phyloP scores from a whole-genome alignment of 2,329 filamentous ascomycete genomes.

The Westerdykella sp. region DNA sequence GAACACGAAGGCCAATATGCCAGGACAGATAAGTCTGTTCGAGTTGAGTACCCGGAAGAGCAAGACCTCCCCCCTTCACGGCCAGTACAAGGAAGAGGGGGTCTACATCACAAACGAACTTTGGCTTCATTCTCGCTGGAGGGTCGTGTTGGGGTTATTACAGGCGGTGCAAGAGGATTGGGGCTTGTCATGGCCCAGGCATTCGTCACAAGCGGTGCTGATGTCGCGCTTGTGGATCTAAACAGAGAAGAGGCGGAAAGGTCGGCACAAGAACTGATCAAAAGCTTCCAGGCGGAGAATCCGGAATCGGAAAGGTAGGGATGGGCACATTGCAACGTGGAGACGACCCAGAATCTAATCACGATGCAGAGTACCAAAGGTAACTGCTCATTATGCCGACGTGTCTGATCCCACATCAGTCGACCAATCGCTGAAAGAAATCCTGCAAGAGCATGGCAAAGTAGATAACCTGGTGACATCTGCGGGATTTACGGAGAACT shows the following conservation, averaged over 20 bases:
- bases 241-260: constrained; percentile 82
- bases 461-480: constrained; percentile 91
- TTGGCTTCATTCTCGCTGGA: constrained; percentile 82
- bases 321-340: neutral
- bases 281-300: constrained; percentile 72
- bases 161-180: constrained; percentile 81
- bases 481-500: constrained; percentile 96
- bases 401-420: constrained; percentile 78
- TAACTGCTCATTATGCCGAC: constrained; percentile 86
- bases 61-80: constrained; percentile 63
- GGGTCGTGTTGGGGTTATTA: constrained; percentile 76
- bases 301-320: constrained; percentile 63
- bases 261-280: constrained; percentile 67
- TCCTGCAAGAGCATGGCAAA: constrained; percentile 66
- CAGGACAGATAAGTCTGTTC: constrained; percentile 71
- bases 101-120: constrained; percentile 77
- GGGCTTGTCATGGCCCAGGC: constrained; percentile 92
- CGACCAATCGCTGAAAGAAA: constrained; percentile 62
- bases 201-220: constrained; percentile 78
- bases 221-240: constrained; percentile 87
- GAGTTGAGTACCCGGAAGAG: constrained; percentile 72
- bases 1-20: constrained; percentile 63
- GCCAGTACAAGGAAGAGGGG: constrained; percentile 69
- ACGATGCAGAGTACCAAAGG: constrained; percentile 59
- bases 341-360: constrained; percentile 1